Conservation (phyloP, 2,329 filamentous ascomycete species). For the Penicillium hordei region DNA sequence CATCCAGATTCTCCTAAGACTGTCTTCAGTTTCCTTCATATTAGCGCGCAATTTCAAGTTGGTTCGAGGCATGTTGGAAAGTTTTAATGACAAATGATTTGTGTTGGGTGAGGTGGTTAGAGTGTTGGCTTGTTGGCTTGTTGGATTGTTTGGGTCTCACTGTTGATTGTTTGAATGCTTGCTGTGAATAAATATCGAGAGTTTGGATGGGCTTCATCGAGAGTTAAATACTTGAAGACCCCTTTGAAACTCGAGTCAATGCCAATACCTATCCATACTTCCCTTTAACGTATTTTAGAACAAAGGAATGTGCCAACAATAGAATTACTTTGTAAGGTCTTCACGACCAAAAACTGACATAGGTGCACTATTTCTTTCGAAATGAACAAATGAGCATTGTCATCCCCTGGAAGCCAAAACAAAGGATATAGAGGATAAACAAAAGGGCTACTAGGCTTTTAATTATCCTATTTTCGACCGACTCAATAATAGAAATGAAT, state of each 20-base stretch:
- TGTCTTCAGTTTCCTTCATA: too few species aligned
- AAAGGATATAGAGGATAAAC: not conserved
- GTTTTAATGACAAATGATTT: not conserved
- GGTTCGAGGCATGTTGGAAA: not conserved
- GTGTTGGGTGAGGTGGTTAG: not conserved
- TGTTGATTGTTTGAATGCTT: not conserved
- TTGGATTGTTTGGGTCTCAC: not conserved
- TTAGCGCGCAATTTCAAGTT: not conserved
- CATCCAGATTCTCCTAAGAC: not conserved
- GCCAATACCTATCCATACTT: too few species aligned
- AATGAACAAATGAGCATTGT: not conserved
- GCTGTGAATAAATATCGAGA: not conserved
- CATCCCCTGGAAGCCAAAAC: not conserved
- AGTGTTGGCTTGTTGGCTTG: not conserved
- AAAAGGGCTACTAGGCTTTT: not conserved
- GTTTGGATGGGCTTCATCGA: not conserved
- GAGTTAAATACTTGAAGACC: not conserved
- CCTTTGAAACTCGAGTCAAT: not conserved
- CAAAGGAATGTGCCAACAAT: not conserved
- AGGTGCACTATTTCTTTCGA: not conserved
- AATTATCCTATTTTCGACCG: not conserved
- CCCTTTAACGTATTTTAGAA: not conserved
- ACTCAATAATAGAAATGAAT: not conserved
- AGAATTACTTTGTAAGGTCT: not conserved
- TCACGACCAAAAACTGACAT: not conserved